phyloP scores from a whole-genome alignment of 495 filamentous ascomycete species.

The Penicillium ochrochloron region DNA sequence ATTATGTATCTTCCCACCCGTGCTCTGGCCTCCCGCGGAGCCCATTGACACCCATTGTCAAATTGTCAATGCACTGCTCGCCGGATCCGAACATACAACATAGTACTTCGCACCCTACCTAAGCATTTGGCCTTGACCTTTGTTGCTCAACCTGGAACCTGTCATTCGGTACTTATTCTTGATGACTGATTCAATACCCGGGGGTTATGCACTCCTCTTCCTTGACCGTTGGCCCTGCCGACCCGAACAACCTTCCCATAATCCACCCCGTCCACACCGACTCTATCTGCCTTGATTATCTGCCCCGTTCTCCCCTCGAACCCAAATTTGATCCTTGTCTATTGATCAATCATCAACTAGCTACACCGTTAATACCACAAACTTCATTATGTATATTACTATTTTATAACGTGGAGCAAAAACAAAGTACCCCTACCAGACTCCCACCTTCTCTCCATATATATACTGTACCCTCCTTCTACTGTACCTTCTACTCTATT shows the following conservation, averaged over 20 bases:
- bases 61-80: background rate
- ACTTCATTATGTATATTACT: no score
- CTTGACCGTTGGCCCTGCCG: background rate
- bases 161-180: background rate
- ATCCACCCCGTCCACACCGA: background rate
- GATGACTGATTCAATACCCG: background rate
- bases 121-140: background rate
- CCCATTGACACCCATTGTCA: no score
- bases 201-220: background rate
- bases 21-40: conserved; percentile 17
- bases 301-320: background rate
- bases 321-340: background rate
- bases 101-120: background rate
- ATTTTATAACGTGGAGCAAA: background rate
- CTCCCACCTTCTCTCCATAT: conserved; percentile 10
- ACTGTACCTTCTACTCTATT: background rate
- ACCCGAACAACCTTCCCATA: background rate
- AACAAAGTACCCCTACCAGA: background rate
- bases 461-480: background rate
- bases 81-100: background rate
- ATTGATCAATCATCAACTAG: background rate
- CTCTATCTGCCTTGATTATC: background rate
- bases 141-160: background rate
- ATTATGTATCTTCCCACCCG: conserved; percentile 13
- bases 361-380: background rate